Evolutionary conservation across 2,329 filamentous ascomycete species (phyloP).

Genomic region (Colletotrichum camelliae): DNA sequence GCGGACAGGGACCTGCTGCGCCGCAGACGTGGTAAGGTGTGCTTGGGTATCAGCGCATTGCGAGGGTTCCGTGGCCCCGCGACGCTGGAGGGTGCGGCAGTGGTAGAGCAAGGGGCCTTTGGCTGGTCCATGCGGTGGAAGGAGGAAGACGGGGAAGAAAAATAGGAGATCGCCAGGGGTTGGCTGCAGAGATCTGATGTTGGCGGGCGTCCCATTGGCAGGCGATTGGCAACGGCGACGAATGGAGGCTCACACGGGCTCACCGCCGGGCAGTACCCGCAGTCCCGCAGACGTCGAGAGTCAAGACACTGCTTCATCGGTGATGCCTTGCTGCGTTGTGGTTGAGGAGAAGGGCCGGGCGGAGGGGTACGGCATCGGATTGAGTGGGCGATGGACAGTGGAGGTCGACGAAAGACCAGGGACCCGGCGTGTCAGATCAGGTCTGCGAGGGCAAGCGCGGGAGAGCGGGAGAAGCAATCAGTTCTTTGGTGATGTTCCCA

Average conservation of each 20-base stretch:
- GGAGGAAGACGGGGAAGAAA: neutral
- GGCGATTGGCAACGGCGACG: neutral
- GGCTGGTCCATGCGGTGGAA: constrained; percentile 9
- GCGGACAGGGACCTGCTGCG: neutral
- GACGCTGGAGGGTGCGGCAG: neutral
- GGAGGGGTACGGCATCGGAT: neutral
- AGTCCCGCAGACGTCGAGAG: neutral
- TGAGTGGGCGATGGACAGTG: neutral
- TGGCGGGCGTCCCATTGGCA: neutral
- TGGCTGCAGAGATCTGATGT: constrained; percentile 12
- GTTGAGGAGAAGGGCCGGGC: neutral
- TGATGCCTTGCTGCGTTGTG: neutral
- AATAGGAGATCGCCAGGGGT: constrained; percentile 6
- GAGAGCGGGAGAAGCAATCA: neutral
- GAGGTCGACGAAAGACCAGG: neutral
- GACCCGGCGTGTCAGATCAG: constrained; percentile 4
- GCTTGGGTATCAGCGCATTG: constrained; percentile 1
- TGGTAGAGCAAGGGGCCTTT: neutral
- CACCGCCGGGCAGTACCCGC: neutral
- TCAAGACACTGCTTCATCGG: neutral
- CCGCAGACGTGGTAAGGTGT: constrained; percentile 1
- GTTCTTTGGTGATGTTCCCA: neutral
- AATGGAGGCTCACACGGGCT: neutral
- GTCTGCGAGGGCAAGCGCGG: neutral
- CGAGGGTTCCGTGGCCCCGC: neutral